phyloP scores from a whole-genome alignment of 352 stramenopile species.

The Globisporangium ultimum region DNA sequence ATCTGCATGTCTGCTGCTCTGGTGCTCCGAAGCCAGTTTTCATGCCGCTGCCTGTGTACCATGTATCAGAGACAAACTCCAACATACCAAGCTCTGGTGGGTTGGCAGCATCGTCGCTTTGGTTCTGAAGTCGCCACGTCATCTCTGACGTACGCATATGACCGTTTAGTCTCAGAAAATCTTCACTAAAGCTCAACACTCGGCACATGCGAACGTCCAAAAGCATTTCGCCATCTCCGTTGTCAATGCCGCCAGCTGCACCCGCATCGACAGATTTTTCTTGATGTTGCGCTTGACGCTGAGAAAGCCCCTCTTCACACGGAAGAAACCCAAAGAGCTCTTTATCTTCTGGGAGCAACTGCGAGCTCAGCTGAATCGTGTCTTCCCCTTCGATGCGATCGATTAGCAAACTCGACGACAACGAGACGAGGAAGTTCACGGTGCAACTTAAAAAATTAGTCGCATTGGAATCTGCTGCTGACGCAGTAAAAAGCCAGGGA shows the following conservation, averaged over 20 bases:
- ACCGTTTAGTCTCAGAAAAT: slow-evolving; percentile 12
- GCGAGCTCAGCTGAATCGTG: neutral
- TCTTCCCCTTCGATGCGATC: slow-evolving; percentile 16
- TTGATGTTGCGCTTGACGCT: neutral
- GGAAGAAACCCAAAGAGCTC: slow-evolving; percentile 43
- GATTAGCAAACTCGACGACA: slow-evolving; percentile 15
- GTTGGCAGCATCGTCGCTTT: neutral
- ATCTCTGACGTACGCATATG: slow-evolving; percentile 20
- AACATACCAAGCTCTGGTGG: neutral
- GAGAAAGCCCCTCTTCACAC: slow-evolving; percentile 2
- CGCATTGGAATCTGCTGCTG: neutral
- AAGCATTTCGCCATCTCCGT: slow-evolving; percentile 4
- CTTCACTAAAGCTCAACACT: slow-evolving; percentile 15
- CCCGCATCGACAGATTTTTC: neutral
- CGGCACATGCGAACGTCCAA: slow-evolving; percentile 20
- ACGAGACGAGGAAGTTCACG: slow-evolving; percentile 9
- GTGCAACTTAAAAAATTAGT: slow-evolving; percentile 12
- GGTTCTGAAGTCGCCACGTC: slow-evolving; percentile 22
- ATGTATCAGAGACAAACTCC: neutral
- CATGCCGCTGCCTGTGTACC: neutral
- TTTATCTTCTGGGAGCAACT: slow-evolving; percentile 32
- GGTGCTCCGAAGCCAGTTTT: neutral
- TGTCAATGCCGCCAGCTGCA: neutral
- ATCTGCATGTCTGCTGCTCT: neutral
- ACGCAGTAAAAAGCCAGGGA: slow-evolving; percentile 17